Evolutionary conservation across 805 yeast genomes (phyloP).

Genomic region (Sugiyamaella mastotermitis): DNA sequence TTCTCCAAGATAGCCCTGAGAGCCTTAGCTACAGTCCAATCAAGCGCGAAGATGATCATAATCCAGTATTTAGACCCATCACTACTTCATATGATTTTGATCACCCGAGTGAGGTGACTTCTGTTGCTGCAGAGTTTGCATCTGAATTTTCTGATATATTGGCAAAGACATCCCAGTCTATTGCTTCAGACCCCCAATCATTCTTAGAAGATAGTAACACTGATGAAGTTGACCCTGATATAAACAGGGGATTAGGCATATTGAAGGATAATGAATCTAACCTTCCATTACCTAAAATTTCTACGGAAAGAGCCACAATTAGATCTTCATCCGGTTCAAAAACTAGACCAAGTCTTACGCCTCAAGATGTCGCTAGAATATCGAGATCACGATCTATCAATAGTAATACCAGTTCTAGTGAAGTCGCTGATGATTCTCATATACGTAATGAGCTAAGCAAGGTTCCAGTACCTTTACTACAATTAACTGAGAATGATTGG

Average conservation of each 20-base stretch:
- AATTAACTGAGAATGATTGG: constrained; percentile 11
- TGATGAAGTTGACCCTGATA: constrained; percentile 4
- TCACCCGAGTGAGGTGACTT: constrained; percentile 7
- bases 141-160: constrained; percentile 14
- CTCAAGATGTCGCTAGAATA: constrained; percentile 16
- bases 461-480: constrained; percentile 17
- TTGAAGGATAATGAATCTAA: background rate
- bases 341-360: constrained; percentile 20
- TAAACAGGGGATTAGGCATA: too few species aligned
- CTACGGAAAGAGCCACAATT: constrained; percentile 11
- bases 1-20: constrained; percentile 7
- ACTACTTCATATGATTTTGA: too few species aligned
- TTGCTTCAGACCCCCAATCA: background rate
- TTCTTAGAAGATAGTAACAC: background rate
- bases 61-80: too few species aligned
- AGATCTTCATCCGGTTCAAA: constrained; percentile 18
- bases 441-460: constrained; percentile 13
- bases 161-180: background rate
- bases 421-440: constrained; percentile 11
- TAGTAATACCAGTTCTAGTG: background rate
- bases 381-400: constrained; percentile 8
- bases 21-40: constrained; percentile 12
- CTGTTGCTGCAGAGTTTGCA: constrained; percentile 18
- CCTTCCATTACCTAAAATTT: constrained; percentile 2
- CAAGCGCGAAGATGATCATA: constrained; percentile 5